phyloP scores from a whole-genome alignment of 306 rosid species.

The Malus domestica region ASM211411v1 NC_041800.1:982501-983000 shows the following conservation, averaged over 20 bases:
- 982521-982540: conserved; percentile 10
- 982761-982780: conserved; percentile 17
- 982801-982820: conserved; percentile 56
- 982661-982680: conserved; percentile 6
- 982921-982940: no score
- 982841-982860: no score
- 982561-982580: not conserved
- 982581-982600: conserved; percentile 1
- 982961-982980: not conserved
- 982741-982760: not conserved
- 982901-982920: not conserved
- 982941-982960: no score
- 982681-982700: not conserved
- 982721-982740: conserved; percentile 14
- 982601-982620: conserved; percentile 15
- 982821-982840: not conserved
- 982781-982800: conserved; percentile 52
- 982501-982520: not conserved
- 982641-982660: not conserved
- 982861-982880: not conserved
- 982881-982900: not conserved
- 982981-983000: not conserved
- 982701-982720: not conserved
- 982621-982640: conserved; percentile 11
- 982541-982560: conserved; percentile 1